Base-by-base conservation (phyloP, 129 eudicot genomes). In the Kitagawia praeruptora region DNA sequence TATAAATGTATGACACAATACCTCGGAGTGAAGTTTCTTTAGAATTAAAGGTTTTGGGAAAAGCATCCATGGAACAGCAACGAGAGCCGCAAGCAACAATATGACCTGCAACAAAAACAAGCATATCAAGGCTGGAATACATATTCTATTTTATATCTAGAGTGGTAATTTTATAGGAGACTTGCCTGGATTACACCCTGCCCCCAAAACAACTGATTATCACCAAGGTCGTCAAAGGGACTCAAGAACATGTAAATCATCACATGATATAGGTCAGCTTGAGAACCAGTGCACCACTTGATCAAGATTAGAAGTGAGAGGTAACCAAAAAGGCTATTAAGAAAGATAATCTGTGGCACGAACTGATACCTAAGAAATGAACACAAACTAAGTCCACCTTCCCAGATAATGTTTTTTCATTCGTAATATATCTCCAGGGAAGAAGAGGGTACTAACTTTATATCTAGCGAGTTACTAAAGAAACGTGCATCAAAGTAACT, bases 41-140 rank as follows among this genome's bases (percentile, higher is more conserved):
- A 96, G 80, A 86, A 96, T 92, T 64, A 96, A 96, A 81, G 99
- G 99, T 88, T 96, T 96, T 66, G 99, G 99, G 79, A 96, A 92
- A 73, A 96, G 99, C 99, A 96, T 96, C 99, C 99, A 96, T 63
- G 99, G 99, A 84, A 96, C 99, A 73, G 99, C 99, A 85, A 96
- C 85, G 85, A 96, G 80, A 80, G 99, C 99, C 41, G 87, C 75
- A 70, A 96, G 82, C 89, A 96, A 85, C 90, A 96, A 85, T 75
- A 92, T 46, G 82, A 96, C 89, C 99, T 96, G 99, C 88, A 84
- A 84, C 81, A 74, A 23, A 69, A n/a, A 58, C 13, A 56, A 37
- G 67, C 61, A 44, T 67, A 80, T 77, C 53, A 34, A 51, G 73
- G 38, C 37, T 27, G 73, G 51, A 49, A 54, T 75, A 63, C 63